Conservation (phyloP, 208 protist species). For the Giardia duodenalis region DNA sequence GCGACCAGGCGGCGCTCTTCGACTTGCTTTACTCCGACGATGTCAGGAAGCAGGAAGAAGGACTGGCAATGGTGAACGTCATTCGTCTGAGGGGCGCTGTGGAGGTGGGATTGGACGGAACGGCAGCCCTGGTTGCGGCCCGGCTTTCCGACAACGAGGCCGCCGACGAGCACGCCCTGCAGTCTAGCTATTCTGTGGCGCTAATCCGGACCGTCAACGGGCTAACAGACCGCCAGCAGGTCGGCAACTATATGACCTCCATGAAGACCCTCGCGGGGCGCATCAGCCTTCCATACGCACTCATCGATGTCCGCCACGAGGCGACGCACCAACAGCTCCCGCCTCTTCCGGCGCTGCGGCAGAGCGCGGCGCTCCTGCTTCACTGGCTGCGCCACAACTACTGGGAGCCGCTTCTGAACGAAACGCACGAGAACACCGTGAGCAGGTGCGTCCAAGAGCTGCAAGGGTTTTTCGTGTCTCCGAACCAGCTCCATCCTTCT, state of each 20-base stretch:
- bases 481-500: background rate
- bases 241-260: background rate
- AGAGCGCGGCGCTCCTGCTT: background rate
- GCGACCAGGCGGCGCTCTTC: too few species aligned
- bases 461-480: background rate
- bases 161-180: background rate
- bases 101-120: background rate
- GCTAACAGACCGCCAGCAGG: background rate
- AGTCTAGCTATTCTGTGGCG: background rate
- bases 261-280: background rate
- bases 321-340: background rate
- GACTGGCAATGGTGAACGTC: background rate
- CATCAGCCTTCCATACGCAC: background rate
- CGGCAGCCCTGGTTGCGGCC: background rate
- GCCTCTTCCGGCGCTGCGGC: background rate
- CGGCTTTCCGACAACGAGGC: background rate
- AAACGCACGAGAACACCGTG: background rate
- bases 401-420: background rate
- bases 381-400: background rate
- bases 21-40: too few species aligned
- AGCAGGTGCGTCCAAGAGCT: background rate
- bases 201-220: background rate
- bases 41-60: too few species aligned
- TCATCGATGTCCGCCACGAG: background rate
- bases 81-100: background rate